Percentiles rank a stretch among this genome's conserved stretches.
phyloP scores from a whole-genome alignment of 202 grass and related monocot species.

The Zizania palustris region DNA sequence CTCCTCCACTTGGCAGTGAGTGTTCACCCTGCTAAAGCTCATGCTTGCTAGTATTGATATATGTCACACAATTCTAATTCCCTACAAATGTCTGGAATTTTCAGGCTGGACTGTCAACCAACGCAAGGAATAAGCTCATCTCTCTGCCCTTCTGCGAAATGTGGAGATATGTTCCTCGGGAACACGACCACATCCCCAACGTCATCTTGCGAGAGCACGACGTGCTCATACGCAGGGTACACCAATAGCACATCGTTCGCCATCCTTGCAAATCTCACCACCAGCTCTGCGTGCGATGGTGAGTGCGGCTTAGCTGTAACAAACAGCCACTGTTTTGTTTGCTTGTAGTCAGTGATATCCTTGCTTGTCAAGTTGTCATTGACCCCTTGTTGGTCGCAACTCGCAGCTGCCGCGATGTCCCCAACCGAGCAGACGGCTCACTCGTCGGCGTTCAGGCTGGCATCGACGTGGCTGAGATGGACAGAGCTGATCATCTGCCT shows the following conservation, averaged over 20 bases:
- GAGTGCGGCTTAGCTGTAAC: neutral
- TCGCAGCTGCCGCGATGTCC: constrained; percentile 54
- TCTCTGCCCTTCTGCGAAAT: constrained; percentile 61
- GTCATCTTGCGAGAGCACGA: constrained; percentile 56
- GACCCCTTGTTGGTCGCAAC: constrained; percentile 28
- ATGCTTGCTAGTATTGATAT: neutral
- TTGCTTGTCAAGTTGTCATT: constrained; percentile 21
- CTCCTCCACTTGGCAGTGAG: constrained; percentile 81
- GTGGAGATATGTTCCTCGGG: constrained; percentile 69
- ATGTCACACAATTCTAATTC: neutral
- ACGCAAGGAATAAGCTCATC: constrained; percentile 59
- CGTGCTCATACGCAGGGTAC: constrained; percentile 79
- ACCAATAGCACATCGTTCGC: constrained; percentile 66
- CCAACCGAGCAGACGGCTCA: constrained; percentile 54
- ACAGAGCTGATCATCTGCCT: constrained; percentile 42
- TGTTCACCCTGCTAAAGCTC: constrained; percentile 8
- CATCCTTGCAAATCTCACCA: constrained; percentile 73
- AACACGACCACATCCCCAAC: constrained; percentile 58
- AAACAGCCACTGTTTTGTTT: neutral
- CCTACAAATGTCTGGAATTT: constrained; percentile 9
- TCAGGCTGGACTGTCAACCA: constrained; percentile 71
- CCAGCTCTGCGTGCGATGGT: constrained; percentile 60
- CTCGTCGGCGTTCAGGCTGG: constrained; percentile 34
- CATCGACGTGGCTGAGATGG: constrained; percentile 39
- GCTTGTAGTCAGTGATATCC: neutral